Evolutionary conservation across 305 asterid genomes (phyloP), one percentile per base, ranked within the genome.

Genomic region (Salvia sclarea): DNA sequence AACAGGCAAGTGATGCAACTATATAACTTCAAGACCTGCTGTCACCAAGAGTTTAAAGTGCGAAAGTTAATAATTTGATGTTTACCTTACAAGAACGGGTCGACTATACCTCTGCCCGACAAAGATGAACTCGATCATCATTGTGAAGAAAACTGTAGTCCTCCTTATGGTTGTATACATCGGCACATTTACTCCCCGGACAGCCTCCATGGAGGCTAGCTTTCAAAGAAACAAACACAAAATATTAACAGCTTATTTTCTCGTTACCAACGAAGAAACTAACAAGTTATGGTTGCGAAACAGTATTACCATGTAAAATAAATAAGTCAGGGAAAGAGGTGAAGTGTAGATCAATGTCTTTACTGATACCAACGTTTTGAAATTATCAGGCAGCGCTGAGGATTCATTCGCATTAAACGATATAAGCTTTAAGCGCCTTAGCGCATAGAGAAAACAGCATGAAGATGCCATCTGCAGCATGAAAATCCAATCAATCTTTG

Each of bases 81-180:
- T 25, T 75, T 76, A 91, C 98, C 98, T 91, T 78, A 90, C 95
- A 57, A 89, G 71, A 60, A 89, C 59, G 60, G 81, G 79, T n/a
- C 40, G 80, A 9, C 84, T 78, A 66, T 91, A 89, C 73, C 80
- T 87, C 84, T 91, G 95, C 75, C 74, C 71, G 60, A 72, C 84
- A 2, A 91, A 83, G 70, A 91, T 59, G 69, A 80, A 89, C 83
- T 91, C 98, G 31, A 89, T 69, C 28, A 85, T 70, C 95, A 91
- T 91, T 64, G 96, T 89, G 77, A 91, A 89, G 28, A 84, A 89
- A 38, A 91, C 95, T 3, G 98, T 89, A 28, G 96, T 91, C 77
- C 96, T 91, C 84, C 98, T 82, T 58, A 91, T 80, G 76, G 98
- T 89, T 68, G 98, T 91, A 66, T 91, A 91, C 98, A 91, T 91